These are phyloP conservation scores for Quercus agrifolia DNA, from an alignment of 306 rosid genomes.

Conservation along the genomic window DNA sequence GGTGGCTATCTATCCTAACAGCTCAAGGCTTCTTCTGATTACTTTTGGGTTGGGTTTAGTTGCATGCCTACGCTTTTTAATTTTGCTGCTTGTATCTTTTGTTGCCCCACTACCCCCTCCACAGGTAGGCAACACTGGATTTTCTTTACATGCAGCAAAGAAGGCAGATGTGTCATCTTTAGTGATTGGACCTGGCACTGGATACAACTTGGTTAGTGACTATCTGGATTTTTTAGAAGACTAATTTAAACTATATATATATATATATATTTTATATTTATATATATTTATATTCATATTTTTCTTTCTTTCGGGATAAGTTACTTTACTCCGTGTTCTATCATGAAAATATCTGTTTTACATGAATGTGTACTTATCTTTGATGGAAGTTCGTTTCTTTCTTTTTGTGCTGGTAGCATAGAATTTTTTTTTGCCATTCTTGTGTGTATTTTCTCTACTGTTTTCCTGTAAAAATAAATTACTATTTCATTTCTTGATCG, in stretches of 20 bases:
- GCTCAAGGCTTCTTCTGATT: background rate
- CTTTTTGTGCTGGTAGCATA: background rate
- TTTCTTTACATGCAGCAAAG: constrained; percentile 73
- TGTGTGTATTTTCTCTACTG: background rate
- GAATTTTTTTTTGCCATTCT: background rate
- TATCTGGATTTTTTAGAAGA: constrained; percentile 9
- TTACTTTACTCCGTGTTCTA: background rate
- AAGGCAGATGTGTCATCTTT: constrained; percentile 61
- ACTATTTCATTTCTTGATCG: background rate
- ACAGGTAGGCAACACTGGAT: constrained; percentile 71
- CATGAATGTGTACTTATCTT: background rate
- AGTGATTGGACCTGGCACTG: constrained; percentile 94
- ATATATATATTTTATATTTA: too few species aligned
- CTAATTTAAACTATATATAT: too few species aligned
- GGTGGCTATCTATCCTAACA: background rate
- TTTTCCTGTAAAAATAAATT: background rate
- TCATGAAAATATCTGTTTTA: background rate
- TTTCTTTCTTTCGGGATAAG: background rate
- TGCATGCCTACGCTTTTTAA: background rate
- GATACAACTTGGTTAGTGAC: constrained; percentile 80
- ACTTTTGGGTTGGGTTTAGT: background rate
- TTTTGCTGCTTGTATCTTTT: background rate
- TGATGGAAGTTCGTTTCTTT: background rate
- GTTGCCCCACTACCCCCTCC: constrained; percentile 1
- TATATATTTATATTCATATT: too few species aligned